These are phyloP conservation scores for Begonia masoniana DNA, from an alignment of 306 rosid species.

Conservation along the genomic window DNA sequence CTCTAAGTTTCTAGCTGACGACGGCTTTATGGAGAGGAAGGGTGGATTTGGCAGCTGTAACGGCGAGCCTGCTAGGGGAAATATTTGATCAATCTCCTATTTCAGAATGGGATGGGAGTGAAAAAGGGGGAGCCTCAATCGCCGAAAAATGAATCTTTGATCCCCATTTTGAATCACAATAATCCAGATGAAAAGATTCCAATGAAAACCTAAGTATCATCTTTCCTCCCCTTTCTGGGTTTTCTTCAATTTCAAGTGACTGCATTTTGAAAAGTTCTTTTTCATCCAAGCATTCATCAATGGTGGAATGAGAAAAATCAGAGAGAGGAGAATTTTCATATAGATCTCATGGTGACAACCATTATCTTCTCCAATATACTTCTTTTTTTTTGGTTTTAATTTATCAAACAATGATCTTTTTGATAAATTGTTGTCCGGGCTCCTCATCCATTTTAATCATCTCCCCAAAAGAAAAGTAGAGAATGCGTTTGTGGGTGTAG, in stretches of 20 bases:
- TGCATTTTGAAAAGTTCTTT: conserved; percentile 4
- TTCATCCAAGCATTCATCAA: conserved; percentile 32
- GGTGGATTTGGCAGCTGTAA: too few relatives aligned
- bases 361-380: not conserved
- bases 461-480: conserved; percentile 70
- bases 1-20: too few relatives aligned
- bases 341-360: conserved; percentile 82
- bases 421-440: conserved; percentile 26
- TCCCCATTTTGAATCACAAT: too few relatives aligned
- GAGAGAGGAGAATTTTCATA: conserved; percentile 65
- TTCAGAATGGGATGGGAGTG: conserved; percentile 24
- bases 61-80: too few relatives aligned
- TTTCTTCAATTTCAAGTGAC: not conserved
- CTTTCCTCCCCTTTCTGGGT: conserved; percentile 1
- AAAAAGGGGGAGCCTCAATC: conserved; percentile 55
- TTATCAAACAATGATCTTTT: not conserved
- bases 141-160: too few relatives aligned
- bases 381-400: not conserved
- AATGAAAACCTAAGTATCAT: conserved; percentile 62
- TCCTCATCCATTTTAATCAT: conserved; percentile 59
- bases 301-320: conserved; percentile 34
- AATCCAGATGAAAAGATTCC: conserved; percentile 43
- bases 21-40: too few relatives aligned
- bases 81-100: too few relatives aligned
- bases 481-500: conserved; percentile 38